Evolutionary conservation across 139 green algal species (phyloP).

Genomic region (Chlamydomonas schloesseri): DNA sequence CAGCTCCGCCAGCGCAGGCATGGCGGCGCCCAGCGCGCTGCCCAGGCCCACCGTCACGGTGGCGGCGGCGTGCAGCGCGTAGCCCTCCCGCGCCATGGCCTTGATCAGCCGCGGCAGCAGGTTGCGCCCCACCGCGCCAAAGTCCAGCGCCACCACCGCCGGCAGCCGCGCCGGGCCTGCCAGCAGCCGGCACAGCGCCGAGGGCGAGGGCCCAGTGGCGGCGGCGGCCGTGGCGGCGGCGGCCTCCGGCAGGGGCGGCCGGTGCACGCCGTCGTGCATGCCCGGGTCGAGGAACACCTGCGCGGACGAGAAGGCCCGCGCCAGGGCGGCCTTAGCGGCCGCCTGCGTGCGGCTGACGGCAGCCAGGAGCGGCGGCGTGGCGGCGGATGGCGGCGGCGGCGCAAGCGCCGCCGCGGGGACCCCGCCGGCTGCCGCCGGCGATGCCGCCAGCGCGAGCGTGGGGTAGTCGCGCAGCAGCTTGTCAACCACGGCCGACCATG

Average conservation of each 20-base stretch:
- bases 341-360: not conserved
- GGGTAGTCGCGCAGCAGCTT: not conserved
- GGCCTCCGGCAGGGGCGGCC: not conserved
- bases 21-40: slow-evolving; percentile 19
- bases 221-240: not conserved
- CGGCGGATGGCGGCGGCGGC: not conserved
- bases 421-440: not conserved
- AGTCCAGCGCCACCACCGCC: not conserved
- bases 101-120: slow-evolving; percentile 40
- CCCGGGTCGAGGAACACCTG: not conserved
- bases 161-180: slow-evolving; percentile 4
- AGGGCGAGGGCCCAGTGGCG: not conserved
- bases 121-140: slow-evolving; percentile 13
- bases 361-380: not conserved
- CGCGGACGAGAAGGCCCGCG: not conserved
- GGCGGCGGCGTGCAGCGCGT: slow-evolving; percentile 8
- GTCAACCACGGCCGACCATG: not conserved
- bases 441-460: not conserved
- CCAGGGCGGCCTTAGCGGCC: not conserved
- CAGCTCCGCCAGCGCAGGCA: not conserved
- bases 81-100: slow-evolving; percentile 38
- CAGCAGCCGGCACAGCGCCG: slow-evolving; percentile 5
- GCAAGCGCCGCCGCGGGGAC: not conserved
- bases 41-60: not conserved
- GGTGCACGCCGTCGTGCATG: slow-evolving; percentile 25